These are phyloP conservation scores for Hypoxylon sp. DNA, from an alignment of 2,329 filamentous ascomycete species.

Conservation along the genomic window DNA sequence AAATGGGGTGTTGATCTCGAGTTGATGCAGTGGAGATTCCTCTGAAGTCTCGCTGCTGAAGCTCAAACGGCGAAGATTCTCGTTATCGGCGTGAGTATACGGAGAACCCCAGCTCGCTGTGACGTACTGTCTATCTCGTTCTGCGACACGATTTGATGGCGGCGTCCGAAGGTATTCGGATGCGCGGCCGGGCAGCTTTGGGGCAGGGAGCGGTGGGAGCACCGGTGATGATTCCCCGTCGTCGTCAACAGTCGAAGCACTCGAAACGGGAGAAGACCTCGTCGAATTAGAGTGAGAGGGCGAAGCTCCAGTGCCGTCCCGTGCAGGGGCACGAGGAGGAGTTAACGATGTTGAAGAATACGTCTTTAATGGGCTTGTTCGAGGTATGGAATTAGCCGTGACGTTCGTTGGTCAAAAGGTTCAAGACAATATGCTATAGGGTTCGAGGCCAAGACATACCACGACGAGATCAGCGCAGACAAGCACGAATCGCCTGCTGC, in stretches of 20 bases:
- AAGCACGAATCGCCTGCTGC: constrained; percentile 68
- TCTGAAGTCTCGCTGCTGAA: constrained; percentile 70
- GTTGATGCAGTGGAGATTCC: constrained; percentile 70
- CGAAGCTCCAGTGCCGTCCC: constrained; percentile 63
- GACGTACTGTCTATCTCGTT: constrained; percentile 61
- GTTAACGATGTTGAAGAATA: constrained; percentile 64
- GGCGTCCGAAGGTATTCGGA: constrained; percentile 65
- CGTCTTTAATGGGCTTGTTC: constrained; percentile 63
- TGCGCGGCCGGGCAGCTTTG: constrained; percentile 68
- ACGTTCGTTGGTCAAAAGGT: constrained; percentile 21
- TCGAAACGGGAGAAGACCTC: constrained; percentile 70
- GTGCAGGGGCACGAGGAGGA: constrained; percentile 71
- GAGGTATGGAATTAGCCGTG: constrained; percentile 30
- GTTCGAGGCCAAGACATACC: constrained; percentile 36
- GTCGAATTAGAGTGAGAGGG: constrained; percentile 55
- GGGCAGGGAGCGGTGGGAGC: constrained; percentile 69
- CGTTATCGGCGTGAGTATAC: constrained; percentile 75
- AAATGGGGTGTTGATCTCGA: constrained; percentile 72
- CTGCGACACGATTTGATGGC: constrained; percentile 45
- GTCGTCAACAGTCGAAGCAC: constrained; percentile 68
- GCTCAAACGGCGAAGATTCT: constrained; percentile 62
- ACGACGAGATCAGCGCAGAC: constrained; percentile 71
- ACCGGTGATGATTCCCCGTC: constrained; percentile 65
- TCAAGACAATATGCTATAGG: constrained; percentile 20
- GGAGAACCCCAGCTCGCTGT: constrained; percentile 94